A percentile compares a stretch with the other conserved stretches of the same genome.
Evolutionary conservation across 441 rosid species (phyloP).

Genomic region (Syzygium malaccense): DNA sequence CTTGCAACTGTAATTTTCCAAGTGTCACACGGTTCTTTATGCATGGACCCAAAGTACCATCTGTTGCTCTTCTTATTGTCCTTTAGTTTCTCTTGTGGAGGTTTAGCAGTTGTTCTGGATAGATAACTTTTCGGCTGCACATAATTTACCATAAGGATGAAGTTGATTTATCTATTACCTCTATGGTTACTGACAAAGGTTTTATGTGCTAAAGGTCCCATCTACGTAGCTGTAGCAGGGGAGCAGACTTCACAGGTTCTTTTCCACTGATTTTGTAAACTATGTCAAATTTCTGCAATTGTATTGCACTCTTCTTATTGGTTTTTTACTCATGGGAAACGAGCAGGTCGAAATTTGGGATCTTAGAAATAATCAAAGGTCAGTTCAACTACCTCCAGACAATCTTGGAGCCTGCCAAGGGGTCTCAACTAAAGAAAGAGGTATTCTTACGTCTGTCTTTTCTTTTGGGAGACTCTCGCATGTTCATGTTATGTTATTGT

Average conservation of each 20-base stretch:
- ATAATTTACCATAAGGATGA: not conserved
- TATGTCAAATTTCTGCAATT: not conserved
- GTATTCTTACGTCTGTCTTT: slow-evolving; percentile 12
- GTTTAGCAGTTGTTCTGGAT: not conserved
- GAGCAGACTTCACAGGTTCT: slow-evolving; percentile 63
- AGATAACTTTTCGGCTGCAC: not conserved
- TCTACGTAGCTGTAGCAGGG: slow-evolving; percentile 70
- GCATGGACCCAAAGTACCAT: not conserved
- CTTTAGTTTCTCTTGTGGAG: not conserved
- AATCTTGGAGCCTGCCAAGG: slow-evolving; percentile 20
- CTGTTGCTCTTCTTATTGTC: not conserved
- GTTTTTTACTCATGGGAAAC: slow-evolving; percentile 5
- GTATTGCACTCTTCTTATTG: slow-evolving; percentile 3
- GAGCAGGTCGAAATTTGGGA: slow-evolving; percentile 86
- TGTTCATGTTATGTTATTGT: not conserved
- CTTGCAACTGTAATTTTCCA: not conserved
- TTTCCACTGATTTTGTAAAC: not conserved
- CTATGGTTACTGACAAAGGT: slow-evolving; percentile 28
- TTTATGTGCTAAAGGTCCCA: slow-evolving; percentile 26
- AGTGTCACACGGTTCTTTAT: not conserved
- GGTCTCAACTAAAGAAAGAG: slow-evolving; percentile 48
- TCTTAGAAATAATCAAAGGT: slow-evolving; percentile 44
- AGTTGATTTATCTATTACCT: slow-evolving; percentile 1
- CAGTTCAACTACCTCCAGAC: slow-evolving; percentile 37
- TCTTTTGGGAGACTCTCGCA: not conserved